Evolutionary conservation across 352 stramenopile species (phyloP).

Genomic region (Pythium guiyangense): DNA sequence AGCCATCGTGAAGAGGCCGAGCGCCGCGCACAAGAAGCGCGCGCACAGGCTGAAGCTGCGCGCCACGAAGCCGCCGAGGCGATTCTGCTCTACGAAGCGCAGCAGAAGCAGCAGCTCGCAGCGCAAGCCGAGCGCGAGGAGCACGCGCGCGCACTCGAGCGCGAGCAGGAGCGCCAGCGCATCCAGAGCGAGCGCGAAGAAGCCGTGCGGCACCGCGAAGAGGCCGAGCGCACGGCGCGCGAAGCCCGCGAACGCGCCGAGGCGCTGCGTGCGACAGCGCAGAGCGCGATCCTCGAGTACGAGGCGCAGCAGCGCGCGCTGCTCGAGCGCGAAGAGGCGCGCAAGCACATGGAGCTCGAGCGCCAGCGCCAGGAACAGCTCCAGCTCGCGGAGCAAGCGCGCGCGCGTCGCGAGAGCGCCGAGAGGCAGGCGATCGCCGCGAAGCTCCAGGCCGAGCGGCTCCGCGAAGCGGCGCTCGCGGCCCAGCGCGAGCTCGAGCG

Average conservation of each 20-base stretch:
- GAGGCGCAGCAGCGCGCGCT: conserved; percentile 57
- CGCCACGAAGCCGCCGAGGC: conserved; percentile 39
- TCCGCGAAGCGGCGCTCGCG: conserved; percentile 45
- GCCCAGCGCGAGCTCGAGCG: conserved; percentile 55
- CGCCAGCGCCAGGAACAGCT: conserved; percentile 56
- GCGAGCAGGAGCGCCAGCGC: conserved; percentile 33
- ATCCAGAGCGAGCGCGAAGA: conserved; percentile 54
- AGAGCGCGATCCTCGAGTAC: conserved; percentile 56
- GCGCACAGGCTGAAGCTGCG: conserved; percentile 31
- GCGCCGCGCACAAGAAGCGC: conserved; percentile 31
- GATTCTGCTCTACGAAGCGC: conserved; percentile 38
- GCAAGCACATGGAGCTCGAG: conserved; percentile 58
- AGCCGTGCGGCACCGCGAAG: conserved; percentile 36
- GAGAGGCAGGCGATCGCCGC: conserved; percentile 56
- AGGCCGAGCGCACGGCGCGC: conserved; percentile 51
- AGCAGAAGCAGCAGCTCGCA: conserved; percentile 41
- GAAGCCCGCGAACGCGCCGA: conserved; percentile 67
- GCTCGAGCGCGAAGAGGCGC: conserved; percentile 53
- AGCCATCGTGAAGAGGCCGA: conserved; percentile 48
- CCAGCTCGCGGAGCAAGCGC: conserved; percentile 43
- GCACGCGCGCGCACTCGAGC: conserved; percentile 14
- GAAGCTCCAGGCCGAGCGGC: conserved; percentile 41
- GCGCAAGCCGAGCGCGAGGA: conserved; percentile 28
- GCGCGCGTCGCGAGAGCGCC: conserved; percentile 44
- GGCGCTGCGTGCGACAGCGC: conserved; percentile 48